Conservation (phyloP, 2,329 filamentous ascomycete species). For the Aspergillus melleus region DNA sequence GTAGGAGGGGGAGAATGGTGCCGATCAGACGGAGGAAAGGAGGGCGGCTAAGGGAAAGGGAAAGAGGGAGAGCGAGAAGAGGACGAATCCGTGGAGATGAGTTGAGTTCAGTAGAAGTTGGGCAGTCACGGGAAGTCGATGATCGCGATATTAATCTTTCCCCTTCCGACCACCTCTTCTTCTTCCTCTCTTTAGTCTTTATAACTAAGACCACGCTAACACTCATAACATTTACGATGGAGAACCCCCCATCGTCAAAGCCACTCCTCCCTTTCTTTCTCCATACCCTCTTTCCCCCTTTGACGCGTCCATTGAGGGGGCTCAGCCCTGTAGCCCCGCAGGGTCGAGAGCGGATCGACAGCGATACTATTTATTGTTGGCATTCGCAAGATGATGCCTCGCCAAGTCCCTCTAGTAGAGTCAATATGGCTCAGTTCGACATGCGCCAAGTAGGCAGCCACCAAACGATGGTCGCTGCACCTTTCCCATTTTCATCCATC, state of each 20-base stretch:
- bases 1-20: background rate
- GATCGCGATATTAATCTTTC: background rate
- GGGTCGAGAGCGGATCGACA: constrained; percentile 2
- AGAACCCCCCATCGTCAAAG: background rate
- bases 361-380: background rate
- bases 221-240: no score
- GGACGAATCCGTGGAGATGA: background rate
- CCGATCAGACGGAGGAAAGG: background rate
- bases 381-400: background rate
- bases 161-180: background rate
- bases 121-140: background rate
- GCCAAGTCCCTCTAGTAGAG: background rate
- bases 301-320: constrained; percentile 8
- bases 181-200: background rate
- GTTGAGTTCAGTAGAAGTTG: background rate
- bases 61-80: background rate
- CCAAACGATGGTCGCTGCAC: background rate
- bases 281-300: background rate
- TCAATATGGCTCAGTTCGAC: constrained; percentile 1
- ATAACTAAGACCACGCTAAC: background rate
- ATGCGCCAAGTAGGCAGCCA: background rate
- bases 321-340: constrained; percentile 17
- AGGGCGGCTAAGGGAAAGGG: background rate
- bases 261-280: background rate
- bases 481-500: background rate